Evolutionary conservation across 371 early-diverging fungal genomes (phyloP), one percentile per base, ranked within the genome.

Genomic region (Syncephalastrum monosporum): DNA sequence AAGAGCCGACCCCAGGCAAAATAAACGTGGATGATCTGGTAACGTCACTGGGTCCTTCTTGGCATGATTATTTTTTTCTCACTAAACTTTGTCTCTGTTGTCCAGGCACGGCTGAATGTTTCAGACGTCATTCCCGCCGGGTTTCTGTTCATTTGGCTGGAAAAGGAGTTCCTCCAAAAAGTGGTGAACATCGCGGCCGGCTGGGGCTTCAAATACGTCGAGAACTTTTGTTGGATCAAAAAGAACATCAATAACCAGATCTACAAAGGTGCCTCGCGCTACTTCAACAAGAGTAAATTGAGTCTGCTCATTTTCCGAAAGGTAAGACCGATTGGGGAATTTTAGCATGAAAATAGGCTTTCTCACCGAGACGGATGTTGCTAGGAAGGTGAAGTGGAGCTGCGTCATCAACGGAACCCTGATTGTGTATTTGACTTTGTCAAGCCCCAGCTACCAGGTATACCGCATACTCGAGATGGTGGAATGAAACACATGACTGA

Each of bases 161-260:
- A 93, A 61, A 96, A 95, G 66, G 93, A 92, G 66, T 84, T 88
- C 66, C 67, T 93, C 15, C 92, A 91, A n/a, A 81, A 83, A 43
- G 79, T 94, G 46, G 84, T 94, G 29, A 70, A 64, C 42, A 71
- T 91, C 33, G 84, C 86, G 17, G 83, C 87, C 29, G 64, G 56
- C 24, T 94, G 96, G 95, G 88, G 88, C n/a, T 91, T 94, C 68
- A 89, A 90, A 57, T 96, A 96, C 59, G 94, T 95, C 2, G 96
- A 96, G 66, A 96, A 95, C 77, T 91, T 94, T 72, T 91, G 91
- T 65, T 96, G 96, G 95, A 89, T 95, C 64, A 92, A 92, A 60
- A 81, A 89, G 57, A 79, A 79, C 42, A 65, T 87, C 50, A 90
- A 93, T 70, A 94, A 96, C 66, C 82, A 83, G 53, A 91, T 94